These are phyloP conservation scores for Thelonectria olida DNA, from an alignment of 2,329 filamentous ascomycete species.

Conservation along the genomic window DNA sequence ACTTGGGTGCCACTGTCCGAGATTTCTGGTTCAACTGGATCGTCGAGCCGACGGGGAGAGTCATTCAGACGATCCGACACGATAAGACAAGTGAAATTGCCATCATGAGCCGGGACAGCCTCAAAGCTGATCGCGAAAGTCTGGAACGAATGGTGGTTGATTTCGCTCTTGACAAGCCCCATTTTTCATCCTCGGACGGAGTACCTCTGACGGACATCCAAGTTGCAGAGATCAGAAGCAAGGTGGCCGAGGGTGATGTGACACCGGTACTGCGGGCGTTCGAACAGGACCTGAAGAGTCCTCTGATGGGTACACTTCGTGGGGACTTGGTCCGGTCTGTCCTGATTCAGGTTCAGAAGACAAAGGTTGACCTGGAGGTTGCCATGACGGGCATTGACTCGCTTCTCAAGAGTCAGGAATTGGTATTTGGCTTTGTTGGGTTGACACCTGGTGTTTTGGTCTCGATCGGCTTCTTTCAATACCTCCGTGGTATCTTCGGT, in stretches of 20 bases:
- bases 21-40: conserved; percentile 99
- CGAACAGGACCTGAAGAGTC: conserved; percentile 85
- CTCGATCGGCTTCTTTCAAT: conserved; percentile 77
- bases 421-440: conserved; percentile 97
- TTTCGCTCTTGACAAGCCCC: conserved; percentile 86
- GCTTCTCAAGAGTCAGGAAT: conserved; percentile 92
- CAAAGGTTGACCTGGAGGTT: conserved; percentile 96
- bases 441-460: conserved; percentile 94
- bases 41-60: conserved; percentile 81
- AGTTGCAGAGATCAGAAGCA: conserved; percentile 77
- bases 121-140: conserved; percentile 89
- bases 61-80: conserved; percentile 92
- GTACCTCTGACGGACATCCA: conserved; percentile 71
- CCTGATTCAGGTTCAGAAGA: conserved; percentile 97
- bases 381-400: conserved; percentile 96
- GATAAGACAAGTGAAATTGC: conserved; percentile 93
- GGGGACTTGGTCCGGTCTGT: conserved; percentile 91
- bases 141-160: conserved; percentile 98
- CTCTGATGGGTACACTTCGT: conserved; percentile 82
- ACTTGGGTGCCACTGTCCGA: conserved; percentile 79
- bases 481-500: conserved; percentile 75
- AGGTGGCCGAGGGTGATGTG: conserved; percentile 90
- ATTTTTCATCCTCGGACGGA: conserved; percentile 58
- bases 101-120: conserved; percentile 92
- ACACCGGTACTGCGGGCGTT: conserved; percentile 92